These are phyloP conservation scores for Pseudocercospora crystallina DNA, from an alignment of 2,329 filamentous ascomycete species.

Conservation along the genomic window DNA sequence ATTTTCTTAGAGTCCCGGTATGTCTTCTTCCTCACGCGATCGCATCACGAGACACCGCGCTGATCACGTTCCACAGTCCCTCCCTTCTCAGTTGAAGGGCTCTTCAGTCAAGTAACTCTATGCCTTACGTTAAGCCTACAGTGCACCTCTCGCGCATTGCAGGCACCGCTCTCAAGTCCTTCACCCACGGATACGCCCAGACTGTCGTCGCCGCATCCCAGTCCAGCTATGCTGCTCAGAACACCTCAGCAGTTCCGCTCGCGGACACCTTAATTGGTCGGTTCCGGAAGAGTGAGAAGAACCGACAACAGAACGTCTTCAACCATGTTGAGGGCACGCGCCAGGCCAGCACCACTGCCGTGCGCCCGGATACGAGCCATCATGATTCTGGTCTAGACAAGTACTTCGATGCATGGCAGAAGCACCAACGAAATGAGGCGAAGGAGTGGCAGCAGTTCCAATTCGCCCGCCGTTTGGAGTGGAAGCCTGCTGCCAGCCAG, in stretches of 20 bases:
- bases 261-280: conserved; percentile 50
- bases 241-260: conserved; percentile 56
- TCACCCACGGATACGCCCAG: conserved; percentile 97
- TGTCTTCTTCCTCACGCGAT: conserved; percentile 6
- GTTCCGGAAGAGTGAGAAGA: conserved; percentile 43
- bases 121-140: conserved; percentile 70
- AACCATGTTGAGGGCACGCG: conserved; percentile 35
- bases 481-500: conserved; percentile 60
- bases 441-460: conserved; percentile 82
- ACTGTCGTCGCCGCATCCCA: conserved; percentile 95
- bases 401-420: conserved; percentile 88
- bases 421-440: conserved; percentile 68
- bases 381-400: conserved; percentile 68
- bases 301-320: conserved; percentile 31
- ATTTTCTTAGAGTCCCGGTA: conserved; percentile 17
- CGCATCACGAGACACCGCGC: conserved; percentile 17
- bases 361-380: conserved; percentile 30
- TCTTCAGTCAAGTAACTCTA: conserved; percentile 70
- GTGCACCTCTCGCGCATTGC: conserved; percentile 91
- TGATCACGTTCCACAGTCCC: conserved; percentile 40
- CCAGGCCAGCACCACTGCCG: conserved; percentile 36
- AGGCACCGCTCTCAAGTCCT: conserved; percentile 65
- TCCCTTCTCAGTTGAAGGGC: conserved; percentile 60
- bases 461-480: conserved; percentile 83
- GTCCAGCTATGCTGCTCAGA: conserved; percentile 71